These are phyloP conservation scores for Tulasnella sp. DNA, from an alignment of 768 basidiomycete genomes.

Conservation along the genomic window DNA sequence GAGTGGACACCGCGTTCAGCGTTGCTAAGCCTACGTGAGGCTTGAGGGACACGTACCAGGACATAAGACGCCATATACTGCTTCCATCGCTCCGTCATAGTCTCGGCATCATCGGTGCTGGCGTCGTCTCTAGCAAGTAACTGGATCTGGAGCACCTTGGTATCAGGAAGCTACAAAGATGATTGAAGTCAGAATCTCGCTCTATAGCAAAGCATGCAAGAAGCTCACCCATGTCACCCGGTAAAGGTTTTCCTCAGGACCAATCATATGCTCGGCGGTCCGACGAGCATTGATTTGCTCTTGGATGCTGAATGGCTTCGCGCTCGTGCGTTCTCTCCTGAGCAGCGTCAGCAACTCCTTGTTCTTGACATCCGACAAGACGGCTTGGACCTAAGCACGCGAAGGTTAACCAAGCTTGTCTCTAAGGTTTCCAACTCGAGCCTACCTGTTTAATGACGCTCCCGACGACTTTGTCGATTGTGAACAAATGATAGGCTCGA, in stretches of 20 bases:
- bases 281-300: slow-evolving; percentile 51
- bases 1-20: background rate
- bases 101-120: slow-evolving; percentile 49
- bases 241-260: slow-evolving; percentile 50
- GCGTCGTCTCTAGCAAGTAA: slow-evolving; percentile 50
- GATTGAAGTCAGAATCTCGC: background rate
- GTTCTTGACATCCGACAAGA: slow-evolving; percentile 80
- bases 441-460: slow-evolving; percentile 90
- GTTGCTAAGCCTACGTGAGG: background rate
- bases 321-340: slow-evolving; percentile 57
- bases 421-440: background rate
- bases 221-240: slow-evolving; percentile 49
- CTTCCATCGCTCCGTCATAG: slow-evolving; percentile 47
- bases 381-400: slow-evolving; percentile 73
- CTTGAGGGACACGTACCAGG: slow-evolving; percentile 40
- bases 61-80: slow-evolving; percentile 50
- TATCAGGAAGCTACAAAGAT: slow-evolving; percentile 40
- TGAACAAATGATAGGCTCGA: slow-evolving; percentile 90
- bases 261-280: slow-evolving; percentile 47
- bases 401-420: slow-evolving; percentile 45
- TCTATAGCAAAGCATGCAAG: background rate
- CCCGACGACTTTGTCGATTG: slow-evolving; percentile 88
- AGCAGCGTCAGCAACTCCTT: slow-evolving; percentile 83
- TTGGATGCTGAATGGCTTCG: slow-evolving; percentile 39
- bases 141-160: slow-evolving; percentile 45